A percentile compares a stretch with the other conserved stretches of the same genome.
Conservation (phyloP, 1,284 basidiomycete genomes). For the Anthracocystis walkeri region DNA sequence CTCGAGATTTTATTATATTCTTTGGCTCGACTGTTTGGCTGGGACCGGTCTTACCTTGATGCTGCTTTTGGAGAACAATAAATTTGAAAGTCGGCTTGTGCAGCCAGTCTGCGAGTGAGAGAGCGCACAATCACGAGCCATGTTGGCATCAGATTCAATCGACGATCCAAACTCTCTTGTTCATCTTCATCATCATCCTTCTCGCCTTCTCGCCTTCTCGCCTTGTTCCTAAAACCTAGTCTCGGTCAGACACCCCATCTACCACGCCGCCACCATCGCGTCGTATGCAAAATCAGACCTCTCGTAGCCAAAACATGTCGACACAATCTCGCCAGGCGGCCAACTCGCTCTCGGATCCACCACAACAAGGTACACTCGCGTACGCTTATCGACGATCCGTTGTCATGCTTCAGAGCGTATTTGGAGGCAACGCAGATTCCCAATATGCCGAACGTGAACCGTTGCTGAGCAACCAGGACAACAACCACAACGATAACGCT, state of each 20-base stretch:
- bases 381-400: constrained; percentile 59
- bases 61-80: too few species aligned
- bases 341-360: constrained; percentile 43
- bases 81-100: too few species aligned
- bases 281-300: background rate
- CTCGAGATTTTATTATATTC: too few species aligned
- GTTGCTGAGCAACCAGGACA: constrained; percentile 30
- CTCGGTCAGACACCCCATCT: too few species aligned
- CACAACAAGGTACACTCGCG: constrained; percentile 52
- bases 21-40: too few species aligned
- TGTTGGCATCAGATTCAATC: too few species aligned
- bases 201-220: background rate
- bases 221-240: too few species aligned
- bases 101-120: too few species aligned
- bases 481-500: background rate
- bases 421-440: constrained; percentile 44
- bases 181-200: background rate
- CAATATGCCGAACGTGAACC: constrained; percentile 58
- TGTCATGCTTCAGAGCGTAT: constrained; percentile 53
- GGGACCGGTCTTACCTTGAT: too few species aligned
- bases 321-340: constrained; percentile 31
- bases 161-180: too few species aligned
- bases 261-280: background rate
- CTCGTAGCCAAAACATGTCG: constrained; percentile 18
- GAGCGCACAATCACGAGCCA: too few species aligned